Conservation (phyloP, 306 rosid species). For the Quercus gilva region DNA sequence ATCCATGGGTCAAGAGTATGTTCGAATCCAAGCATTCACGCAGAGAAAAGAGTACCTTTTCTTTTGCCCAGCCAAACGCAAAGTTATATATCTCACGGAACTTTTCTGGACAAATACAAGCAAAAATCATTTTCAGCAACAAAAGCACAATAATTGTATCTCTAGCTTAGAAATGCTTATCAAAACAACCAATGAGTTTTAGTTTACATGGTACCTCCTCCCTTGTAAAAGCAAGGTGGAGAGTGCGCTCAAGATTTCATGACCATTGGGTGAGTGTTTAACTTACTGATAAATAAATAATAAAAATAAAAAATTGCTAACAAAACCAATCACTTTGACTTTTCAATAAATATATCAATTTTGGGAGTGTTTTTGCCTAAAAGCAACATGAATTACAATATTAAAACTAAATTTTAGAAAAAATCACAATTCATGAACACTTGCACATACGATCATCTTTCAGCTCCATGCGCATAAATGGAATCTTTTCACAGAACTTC, state of each 20-base stretch:
- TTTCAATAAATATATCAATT: constrained; percentile 10
- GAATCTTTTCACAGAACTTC: constrained; percentile 86
- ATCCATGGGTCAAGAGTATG: not conserved
- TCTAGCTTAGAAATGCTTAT: not conserved
- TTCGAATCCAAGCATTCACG: not conserved
- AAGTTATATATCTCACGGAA: constrained; percentile 94
- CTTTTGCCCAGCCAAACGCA: constrained; percentile 99
- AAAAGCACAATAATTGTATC: not conserved
- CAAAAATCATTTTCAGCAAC: constrained; percentile 26
- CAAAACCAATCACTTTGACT: not conserved
- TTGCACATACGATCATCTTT: constrained; percentile 81
- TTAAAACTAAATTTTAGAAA: constrained; percentile 4
- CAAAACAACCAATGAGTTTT: not conserved
- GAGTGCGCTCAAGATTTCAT: too few species aligned
- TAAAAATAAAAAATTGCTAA: not conserved
- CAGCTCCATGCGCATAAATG: constrained; percentile 87
- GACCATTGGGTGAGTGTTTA: too few species aligned
- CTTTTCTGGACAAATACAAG: constrained; percentile 66
- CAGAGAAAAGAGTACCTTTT: constrained; percentile 55
- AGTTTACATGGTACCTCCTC: too few species aligned
- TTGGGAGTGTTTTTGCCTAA: constrained; percentile 1
- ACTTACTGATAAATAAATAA: too few species aligned
- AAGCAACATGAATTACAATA: constrained; percentile 17
- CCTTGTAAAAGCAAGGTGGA: too few species aligned
- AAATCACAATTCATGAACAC: not conserved